Conservation (phyloP, 148 eudicot genomes). For the Oxyria digyna region DNA sequence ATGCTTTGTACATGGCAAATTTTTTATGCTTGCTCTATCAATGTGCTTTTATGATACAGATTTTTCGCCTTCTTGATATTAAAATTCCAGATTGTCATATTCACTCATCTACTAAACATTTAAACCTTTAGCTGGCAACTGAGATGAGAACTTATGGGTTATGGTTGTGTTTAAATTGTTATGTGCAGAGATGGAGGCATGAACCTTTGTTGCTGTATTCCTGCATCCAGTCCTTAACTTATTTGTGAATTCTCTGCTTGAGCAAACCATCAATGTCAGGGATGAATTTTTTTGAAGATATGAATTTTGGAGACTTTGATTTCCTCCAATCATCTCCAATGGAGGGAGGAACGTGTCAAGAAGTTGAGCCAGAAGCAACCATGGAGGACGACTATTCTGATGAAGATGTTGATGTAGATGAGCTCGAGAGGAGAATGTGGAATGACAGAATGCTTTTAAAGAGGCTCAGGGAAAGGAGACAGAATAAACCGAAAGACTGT, state of each 20-base stretch:
- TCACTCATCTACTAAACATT: not conserved
- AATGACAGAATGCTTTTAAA: slow-evolving; percentile 34
- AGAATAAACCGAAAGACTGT: slow-evolving; percentile 30
- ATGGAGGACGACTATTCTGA: slow-evolving; percentile 44
- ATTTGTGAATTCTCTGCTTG: not conserved
- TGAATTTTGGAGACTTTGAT: slow-evolving; percentile 27
- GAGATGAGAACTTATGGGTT: not conserved
- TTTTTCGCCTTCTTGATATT: not conserved
- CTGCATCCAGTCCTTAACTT: not conserved
- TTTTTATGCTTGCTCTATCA: not conserved
- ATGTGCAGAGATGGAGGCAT: not conserved
- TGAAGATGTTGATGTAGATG: slow-evolving; percentile 47
- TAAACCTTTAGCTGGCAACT: not conserved
- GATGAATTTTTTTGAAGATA: slow-evolving; percentile 31
- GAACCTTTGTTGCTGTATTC: not conserved
- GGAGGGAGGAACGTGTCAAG: slow-evolving; percentile 23
- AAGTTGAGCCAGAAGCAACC: slow-evolving; percentile 21
- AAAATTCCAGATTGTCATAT: not conserved
- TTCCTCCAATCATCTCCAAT: slow-evolving; percentile 15
- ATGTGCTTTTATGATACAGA: not conserved
- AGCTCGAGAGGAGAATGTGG: slow-evolving; percentile 55
- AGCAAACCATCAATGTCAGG: too few species aligned
- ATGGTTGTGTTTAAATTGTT: not conserved
- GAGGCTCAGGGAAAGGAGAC: slow-evolving; percentile 35
- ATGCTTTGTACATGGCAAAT: not conserved